A percentile compares a stretch with the other conserved stretches of the same genome.
These are phyloP conservation scores for Triticum urartu DNA, from an alignment of 176 grass and related monocot species.

Conservation along the genomic window DNA sequence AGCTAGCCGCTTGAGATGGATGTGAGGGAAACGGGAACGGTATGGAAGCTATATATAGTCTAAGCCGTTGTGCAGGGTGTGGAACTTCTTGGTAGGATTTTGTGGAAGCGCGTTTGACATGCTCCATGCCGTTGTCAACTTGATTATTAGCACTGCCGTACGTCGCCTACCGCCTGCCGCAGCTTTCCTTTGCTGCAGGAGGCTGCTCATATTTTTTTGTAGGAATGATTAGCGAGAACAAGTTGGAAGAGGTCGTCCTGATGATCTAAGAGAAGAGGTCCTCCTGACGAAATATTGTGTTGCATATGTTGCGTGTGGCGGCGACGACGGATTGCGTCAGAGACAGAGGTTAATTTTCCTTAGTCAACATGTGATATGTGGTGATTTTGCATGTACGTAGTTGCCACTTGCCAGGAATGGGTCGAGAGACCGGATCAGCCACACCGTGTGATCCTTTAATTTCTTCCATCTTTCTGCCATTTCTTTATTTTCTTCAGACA, in stretches of 20 bases:
- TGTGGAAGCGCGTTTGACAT: neutral
- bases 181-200: neutral
- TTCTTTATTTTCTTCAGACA: too few relatives aligned
- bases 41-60: neutral
- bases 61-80: too few relatives aligned
- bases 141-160: too few relatives aligned
- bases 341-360: too few relatives aligned
- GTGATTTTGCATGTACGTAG: too few relatives aligned
- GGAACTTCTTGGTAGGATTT: neutral
- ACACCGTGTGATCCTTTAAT: too few relatives aligned
- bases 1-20: neutral
- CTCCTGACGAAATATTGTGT: neutral
- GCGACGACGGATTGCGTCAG: neutral
- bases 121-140: neutral
- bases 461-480: too few relatives aligned
- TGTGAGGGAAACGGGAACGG: too few relatives aligned
- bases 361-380: too few relatives aligned
- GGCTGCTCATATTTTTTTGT: neutral
- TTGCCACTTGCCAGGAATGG: too few relatives aligned
- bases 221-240: neutral
- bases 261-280: neutral
- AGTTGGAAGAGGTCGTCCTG: neutral
- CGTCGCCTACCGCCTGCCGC: too few relatives aligned
- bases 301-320: neutral
- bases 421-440: too few relatives aligned